Evolutionary conservation across 139 green algal species (phyloP), one percentile per base, ranked within the genome.

Genomic region (Chlamydomonas asymmetrica): DNA sequence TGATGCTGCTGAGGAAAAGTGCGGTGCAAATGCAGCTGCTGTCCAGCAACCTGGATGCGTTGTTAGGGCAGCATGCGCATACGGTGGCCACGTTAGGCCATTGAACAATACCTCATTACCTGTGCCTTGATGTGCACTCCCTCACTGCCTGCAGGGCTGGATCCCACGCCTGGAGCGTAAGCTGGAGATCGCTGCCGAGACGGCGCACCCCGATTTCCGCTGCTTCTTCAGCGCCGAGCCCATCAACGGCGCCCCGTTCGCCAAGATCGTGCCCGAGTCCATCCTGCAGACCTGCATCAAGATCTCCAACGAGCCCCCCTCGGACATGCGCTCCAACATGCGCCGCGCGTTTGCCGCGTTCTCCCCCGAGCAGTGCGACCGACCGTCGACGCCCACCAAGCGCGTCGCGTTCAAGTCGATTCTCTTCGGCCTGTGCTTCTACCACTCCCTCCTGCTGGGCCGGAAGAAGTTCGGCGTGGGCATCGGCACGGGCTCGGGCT

Each of bases 201-300:
- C 84, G 18, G 90, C 88, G 40, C 92, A 97, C 84, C 61, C 83
- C 8, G 90, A 94, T 78, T 97, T 97, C 92, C 86, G 92, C 57
- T 96, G 92, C 88, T 96, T 97, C 83, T 95, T 96, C 82, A 89
- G 75, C 13, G 93, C 93, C 20, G 93, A 97, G 90, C 92, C 93
- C 61, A 97, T 97, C 84, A 92, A 92, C 56, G 91, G 92, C 45
- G 91, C 91, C 16, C 93, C 93, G 0, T 87, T 93, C 23, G 92
- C 81, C 56, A 83, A 87, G 40, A 94, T 96, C 74, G 85, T 96
- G 31, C 91, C 91, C 13, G 91, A 96, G 85, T 89, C 79, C 64
- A 93, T 96, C 76, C 78, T 96, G 66, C 90, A 95, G 84, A 91
- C 83, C 2, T 92, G 90, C 78, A 93, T 93, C 73, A 87, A 87